Evolutionary conservation across 1,284 basidiomycete species (phyloP), one percentile per base, ranked within the genome.

Genomic region (Puccinia sorghi): DNA sequence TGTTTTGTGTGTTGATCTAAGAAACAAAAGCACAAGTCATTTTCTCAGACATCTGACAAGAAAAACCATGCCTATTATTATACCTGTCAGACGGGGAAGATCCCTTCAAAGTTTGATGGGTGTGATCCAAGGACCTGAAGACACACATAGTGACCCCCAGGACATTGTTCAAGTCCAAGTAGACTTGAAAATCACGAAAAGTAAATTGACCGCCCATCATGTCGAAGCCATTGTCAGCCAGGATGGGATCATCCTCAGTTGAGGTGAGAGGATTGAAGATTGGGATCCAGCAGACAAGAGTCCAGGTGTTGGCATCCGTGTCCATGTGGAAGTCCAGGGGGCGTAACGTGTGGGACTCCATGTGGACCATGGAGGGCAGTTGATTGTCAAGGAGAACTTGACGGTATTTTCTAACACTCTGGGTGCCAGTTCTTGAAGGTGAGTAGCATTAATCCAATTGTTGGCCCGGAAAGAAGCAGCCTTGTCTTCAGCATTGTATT

Each of bases 311-410:
- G 3, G 3, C 32, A 25, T 63, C 59, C 9, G 13, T 3, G 32
- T 63, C 32, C 9, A 6, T 11, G 59, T 63, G 59, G 39, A 63
- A 63, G 25, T 63, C 59, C 32, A 63, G 27, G 11, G 15, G 15
- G 59, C 27, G n/a, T 63, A 63, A n/a, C 27, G 59, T 25, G 59
- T 63, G 3, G 59, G 59, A 63, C 59, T 66, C 63, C 63, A 66
- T 66, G 63, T 66, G 63, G 8, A 39, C 63, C 63, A 66, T 37
- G n/a, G 63, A 66, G 39, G 63, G 63, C 2, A 48, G 63, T 15
- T 46, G 15, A 20, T 37, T 22, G 6, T 46, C 20, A 17, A 52
- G 8, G 5, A 52, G 50, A 17, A 17, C 20, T 9, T 20, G 13
- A 5, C 17, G 50, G 8, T 11, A 52, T 20, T 13, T 52, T 9